phyloP scores from a whole-genome alignment of 805 yeast species.

The Cyberlindnera japonica region DNA sequence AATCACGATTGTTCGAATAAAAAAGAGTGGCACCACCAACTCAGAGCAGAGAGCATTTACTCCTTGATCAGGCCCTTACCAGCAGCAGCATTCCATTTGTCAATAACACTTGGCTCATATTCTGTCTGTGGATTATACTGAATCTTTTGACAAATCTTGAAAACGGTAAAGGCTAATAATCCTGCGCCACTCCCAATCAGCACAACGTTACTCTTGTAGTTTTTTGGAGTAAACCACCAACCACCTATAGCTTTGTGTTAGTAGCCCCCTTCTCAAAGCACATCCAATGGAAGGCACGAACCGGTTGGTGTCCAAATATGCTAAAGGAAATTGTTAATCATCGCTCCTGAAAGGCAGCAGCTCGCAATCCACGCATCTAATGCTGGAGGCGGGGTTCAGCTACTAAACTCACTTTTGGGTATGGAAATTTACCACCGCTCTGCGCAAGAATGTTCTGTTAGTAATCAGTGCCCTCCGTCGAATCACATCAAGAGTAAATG shows the following conservation, averaged over 20 bases:
- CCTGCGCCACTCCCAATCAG: constrained; percentile 15
- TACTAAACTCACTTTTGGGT: constrained; percentile 23
- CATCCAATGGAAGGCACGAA: constrained; percentile 4
- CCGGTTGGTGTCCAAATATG: constrained; percentile 30
- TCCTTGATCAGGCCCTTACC: constrained; percentile 14
- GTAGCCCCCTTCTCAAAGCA: constrained; percentile 13
- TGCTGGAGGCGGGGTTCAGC: not conserved
- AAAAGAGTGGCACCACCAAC: not conserved
- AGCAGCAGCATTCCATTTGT: constrained; percentile 25
- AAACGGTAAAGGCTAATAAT: constrained; percentile 17
- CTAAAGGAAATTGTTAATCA: constrained; percentile 13
- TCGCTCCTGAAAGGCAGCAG: not conserved
- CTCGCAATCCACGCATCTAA: not conserved
- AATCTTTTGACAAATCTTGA: constrained; percentile 16
- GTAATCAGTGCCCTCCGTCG: no score
- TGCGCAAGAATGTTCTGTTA: no score
- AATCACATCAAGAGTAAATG: no score
- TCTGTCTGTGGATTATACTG: constrained; percentile 21
- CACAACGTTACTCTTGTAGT: constrained; percentile 20
- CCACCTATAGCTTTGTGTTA: constrained; percentile 23
- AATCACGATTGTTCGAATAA: not conserved
- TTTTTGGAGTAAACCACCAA: constrained; percentile 27
- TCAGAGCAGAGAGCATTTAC: not conserved
- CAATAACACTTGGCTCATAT: constrained; percentile 20
- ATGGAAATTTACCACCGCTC: constrained; percentile 25